Conservation (phyloP, 2,329 filamentous ascomycete genomes). For the Mycosphaerella sp. region DNA sequence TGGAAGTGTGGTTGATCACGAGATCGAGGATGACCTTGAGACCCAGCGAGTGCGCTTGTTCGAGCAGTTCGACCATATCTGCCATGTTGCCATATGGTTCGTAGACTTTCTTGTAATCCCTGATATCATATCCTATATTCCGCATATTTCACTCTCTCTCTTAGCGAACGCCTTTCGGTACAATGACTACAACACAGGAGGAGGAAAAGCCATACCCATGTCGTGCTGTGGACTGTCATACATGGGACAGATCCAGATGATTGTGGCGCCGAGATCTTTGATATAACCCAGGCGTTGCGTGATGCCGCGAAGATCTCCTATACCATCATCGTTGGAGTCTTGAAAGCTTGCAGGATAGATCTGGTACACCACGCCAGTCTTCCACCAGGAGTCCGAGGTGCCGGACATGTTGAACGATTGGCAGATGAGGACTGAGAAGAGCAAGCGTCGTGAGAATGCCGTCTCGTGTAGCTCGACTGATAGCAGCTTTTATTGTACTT, state of each 20-base stretch:
- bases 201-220: constrained; percentile 32
- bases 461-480: no score
- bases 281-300: constrained; percentile 57
- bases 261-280: constrained; percentile 53
- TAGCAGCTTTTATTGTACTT: no score
- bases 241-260: constrained; percentile 40
- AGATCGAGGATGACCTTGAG: constrained; percentile 48
- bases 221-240: constrained; percentile 48
- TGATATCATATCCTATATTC: constrained; percentile 43
- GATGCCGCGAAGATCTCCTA: constrained; percentile 60
- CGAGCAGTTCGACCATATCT: constrained; percentile 43
- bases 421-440: no score
- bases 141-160: no score
- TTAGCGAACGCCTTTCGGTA: no score
- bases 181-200: no score
- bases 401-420: constrained; percentile 57
- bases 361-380: constrained; percentile 39
- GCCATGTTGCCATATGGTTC: constrained; percentile 43
- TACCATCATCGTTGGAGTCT: constrained; percentile 49
- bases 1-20: constrained; percentile 28
- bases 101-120: constrained; percentile 39
- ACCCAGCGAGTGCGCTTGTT: constrained; percentile 37
- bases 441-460: no score
- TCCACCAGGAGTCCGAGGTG: constrained; percentile 52
- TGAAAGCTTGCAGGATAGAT: constrained; percentile 55